Conservation (phyloP, 305 asterid species). For the Salvia sclarea region DNA sequence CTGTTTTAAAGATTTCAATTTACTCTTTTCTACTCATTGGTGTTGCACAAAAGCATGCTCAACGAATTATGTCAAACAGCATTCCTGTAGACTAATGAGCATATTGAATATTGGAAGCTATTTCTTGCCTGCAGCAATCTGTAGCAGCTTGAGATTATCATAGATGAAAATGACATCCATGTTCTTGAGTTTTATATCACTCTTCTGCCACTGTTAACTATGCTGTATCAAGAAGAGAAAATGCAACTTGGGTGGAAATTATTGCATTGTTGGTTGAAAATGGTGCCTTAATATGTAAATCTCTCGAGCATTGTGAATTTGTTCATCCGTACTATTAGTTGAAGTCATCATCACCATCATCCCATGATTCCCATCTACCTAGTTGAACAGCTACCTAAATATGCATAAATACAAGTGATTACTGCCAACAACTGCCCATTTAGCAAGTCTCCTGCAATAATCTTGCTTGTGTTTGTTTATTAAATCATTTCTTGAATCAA, state of each 20-base stretch:
- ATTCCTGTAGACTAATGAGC: background rate
- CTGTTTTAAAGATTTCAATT: background rate
- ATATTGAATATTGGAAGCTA: background rate
- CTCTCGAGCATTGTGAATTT: background rate
- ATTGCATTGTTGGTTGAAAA: background rate
- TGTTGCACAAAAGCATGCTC: background rate
- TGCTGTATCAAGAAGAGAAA: background rate
- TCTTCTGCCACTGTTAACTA: background rate
- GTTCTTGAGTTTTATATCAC: background rate
- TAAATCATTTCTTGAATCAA: background rate
- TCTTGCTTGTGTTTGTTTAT: background rate
- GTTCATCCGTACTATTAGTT: background rate
- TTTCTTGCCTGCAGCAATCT: background rate
- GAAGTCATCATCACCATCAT: background rate
- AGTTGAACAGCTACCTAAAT: background rate
- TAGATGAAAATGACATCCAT: background rate
- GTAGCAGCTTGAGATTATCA: background rate
- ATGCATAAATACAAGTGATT: conserved; percentile 5
- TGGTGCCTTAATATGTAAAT: background rate
- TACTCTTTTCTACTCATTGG: conserved; percentile 2
- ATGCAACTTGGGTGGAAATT: background rate
- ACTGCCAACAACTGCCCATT: conserved; percentile 8
- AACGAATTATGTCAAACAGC: background rate
- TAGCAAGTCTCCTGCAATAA: background rate
- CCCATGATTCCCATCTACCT: conserved; percentile 20